A percentile compares a stretch with the other conserved stretches of the same genome.
Conservation (phyloP, 31 red algal genomes). For the Porphyra umbilicalis region DNA sequence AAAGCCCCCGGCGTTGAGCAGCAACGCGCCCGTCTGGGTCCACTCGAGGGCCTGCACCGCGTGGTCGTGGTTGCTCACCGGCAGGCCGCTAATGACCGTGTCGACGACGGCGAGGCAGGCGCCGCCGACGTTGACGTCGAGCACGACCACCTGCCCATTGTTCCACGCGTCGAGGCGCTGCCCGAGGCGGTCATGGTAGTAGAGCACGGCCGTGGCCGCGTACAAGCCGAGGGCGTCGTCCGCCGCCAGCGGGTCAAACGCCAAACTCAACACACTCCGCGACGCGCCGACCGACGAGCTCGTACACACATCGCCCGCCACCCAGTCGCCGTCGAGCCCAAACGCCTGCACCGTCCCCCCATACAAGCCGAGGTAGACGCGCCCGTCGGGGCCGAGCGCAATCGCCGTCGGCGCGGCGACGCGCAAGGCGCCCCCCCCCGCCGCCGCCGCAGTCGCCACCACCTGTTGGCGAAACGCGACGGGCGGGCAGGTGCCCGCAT, state of each 20-base stretch:
- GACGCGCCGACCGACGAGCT: constrained; percentile 8
- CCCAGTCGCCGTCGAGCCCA: constrained; percentile 4
- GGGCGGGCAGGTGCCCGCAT: constrained; percentile 21
- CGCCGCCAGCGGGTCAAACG: constrained; percentile 43
- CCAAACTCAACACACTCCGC: constrained; percentile 33
- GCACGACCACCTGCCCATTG: constrained; percentile 37
- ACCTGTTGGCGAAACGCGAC: constrained; percentile 11
- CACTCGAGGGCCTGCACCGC: constrained; percentile 38
- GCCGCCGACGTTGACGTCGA: constrained; percentile 10
- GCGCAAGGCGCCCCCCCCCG: background rate
- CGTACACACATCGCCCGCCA: constrained; percentile 17
- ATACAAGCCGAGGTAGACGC: constrained; percentile 19
- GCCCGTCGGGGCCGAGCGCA: constrained; percentile 36
- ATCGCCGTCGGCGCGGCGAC: constrained; percentile 31
- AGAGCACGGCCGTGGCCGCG: constrained; percentile 46
- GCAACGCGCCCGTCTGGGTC: constrained; percentile 37
- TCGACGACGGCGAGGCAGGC: constrained; percentile 32
- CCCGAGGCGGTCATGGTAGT: constrained; percentile 11
- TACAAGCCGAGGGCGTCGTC: constrained; percentile 21
- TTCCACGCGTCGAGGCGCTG: constrained; percentile 20
- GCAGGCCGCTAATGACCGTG: constrained; percentile 43
- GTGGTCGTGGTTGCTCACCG: constrained; percentile 63
- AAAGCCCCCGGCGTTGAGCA: constrained; percentile 36
- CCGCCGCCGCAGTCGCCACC: background rate
- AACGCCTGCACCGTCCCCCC: constrained; percentile 31